These are phyloP conservation scores for Helicocarpus griseus DNA, from an alignment of 2,329 filamentous ascomycete species.

Conservation along the genomic window DNA sequence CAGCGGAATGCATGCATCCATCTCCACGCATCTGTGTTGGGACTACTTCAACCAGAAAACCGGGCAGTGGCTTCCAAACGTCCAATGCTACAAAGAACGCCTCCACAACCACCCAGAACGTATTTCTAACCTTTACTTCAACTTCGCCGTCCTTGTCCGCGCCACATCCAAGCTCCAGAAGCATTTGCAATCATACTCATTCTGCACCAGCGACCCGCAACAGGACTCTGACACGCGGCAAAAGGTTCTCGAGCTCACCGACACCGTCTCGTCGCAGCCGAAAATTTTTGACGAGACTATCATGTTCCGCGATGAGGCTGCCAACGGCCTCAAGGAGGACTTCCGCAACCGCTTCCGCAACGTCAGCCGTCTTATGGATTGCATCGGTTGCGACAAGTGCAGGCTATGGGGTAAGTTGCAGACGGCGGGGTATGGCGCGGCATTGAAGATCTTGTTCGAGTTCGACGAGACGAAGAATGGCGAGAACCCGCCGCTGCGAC, in stretches of 20 bases:
- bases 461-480: constrained; percentile 60
- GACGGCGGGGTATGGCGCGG: constrained; percentile 87
- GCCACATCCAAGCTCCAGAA: constrained; percentile 84
- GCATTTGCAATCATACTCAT: constrained; percentile 74
- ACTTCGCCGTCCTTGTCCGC: constrained; percentile 89
- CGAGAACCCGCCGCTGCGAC: constrained; percentile 61
- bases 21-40: constrained; percentile 92
- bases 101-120: constrained; percentile 78
- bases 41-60: constrained; percentile 93
- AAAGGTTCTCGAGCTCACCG: constrained; percentile 69
- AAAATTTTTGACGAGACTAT: constrained; percentile 88
- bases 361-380: constrained; percentile 94
- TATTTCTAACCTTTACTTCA: constrained; percentile 97
- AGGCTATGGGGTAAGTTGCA: constrained; percentile 96
- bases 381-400: constrained; percentile 97
- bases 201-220: constrained; percentile 74
- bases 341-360: constrained; percentile 97
- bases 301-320: constrained; percentile 69
- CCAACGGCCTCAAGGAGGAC: constrained; percentile 79
- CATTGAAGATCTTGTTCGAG: constrained; percentile 92
- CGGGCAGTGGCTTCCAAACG: constrained; percentile 83
- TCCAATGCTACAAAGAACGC: constrained; percentile 79
- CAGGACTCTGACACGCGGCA: constrained; percentile 72
- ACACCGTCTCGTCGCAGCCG: constrained; percentile 54
- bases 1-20: constrained; percentile 96